Conservation (phyloP, 768 basidiomycete genomes). For the Mycena filopes region DNA sequence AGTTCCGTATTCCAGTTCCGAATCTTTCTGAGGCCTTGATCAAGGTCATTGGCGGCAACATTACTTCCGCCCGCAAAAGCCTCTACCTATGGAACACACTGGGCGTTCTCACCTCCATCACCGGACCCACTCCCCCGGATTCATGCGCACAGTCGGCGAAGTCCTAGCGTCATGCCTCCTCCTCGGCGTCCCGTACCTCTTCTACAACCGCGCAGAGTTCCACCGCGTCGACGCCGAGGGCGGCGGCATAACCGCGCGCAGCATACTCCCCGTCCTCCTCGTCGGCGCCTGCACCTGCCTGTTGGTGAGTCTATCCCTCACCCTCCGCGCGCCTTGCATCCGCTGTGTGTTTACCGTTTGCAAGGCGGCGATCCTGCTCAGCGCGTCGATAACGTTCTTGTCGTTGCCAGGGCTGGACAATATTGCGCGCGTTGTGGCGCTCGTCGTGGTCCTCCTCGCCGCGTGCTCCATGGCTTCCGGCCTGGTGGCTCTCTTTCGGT, state of each 20-base stretch:
- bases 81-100: slow-evolving; percentile 65
- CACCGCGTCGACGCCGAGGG: slow-evolving; percentile 71
- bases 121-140: slow-evolving; percentile 43
- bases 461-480: slow-evolving; percentile 76
- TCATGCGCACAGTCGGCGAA: slow-evolving; percentile 65
- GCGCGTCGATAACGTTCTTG: slow-evolving; percentile 85
- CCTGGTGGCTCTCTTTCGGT: slow-evolving; percentile 74
- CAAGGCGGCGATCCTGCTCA: slow-evolving; percentile 83
- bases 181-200: slow-evolving; percentile 84
- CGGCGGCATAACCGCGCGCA: slow-evolving; percentile 56
- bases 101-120: slow-evolving; percentile 40
- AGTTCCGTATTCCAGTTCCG: not conserved
- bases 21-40: slow-evolving; percentile 1
- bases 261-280: slow-evolving; percentile 64
- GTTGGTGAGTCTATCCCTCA: slow-evolving; percentile 57
- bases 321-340: slow-evolving; percentile 25
- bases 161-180: slow-evolving; percentile 71
- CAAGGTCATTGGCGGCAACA: slow-evolving; percentile 77
- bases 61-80: slow-evolving; percentile 75
- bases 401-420: slow-evolving; percentile 79
- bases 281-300: slow-evolving; percentile 74
- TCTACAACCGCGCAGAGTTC: slow-evolving; percentile 63
- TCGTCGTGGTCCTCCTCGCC: slow-evolving; percentile 77
- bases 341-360: slow-evolving; percentile 35
- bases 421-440: slow-evolving; percentile 68